These are phyloP conservation scores for Mycena sp. DNA, from an alignment of 1,284 basidiomycete species.

Conservation along the genomic window DNA sequence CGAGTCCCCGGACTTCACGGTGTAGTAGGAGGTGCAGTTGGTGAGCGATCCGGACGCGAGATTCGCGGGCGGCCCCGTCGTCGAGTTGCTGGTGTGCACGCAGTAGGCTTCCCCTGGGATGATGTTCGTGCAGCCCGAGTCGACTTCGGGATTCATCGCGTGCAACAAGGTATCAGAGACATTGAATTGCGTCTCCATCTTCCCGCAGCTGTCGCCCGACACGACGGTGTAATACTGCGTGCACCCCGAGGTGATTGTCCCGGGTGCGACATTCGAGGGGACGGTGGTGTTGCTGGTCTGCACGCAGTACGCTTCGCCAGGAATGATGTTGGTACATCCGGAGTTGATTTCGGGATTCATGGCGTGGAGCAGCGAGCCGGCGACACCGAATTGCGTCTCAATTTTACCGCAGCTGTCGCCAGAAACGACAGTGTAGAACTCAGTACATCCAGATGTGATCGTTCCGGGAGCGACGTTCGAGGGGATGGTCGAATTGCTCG, in stretches of 20 bases:
- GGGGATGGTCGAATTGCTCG: too few relatives aligned
- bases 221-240: conserved; percentile 11
- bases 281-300: conserved; percentile 15
- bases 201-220: not conserved
- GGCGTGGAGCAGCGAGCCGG: conserved; percentile 15
- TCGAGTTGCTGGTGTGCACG: not conserved
- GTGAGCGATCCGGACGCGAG: conserved; percentile 28
- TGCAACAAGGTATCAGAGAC: not conserved
- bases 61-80: conserved; percentile 21
- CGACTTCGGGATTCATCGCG: not conserved
- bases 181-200: not conserved
- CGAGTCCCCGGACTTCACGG: conserved; percentile 25
- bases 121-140: not conserved
- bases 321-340: conserved; percentile 13
- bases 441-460: too few relatives aligned
- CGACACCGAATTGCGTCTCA: too few relatives aligned
- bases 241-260: conserved; percentile 1
- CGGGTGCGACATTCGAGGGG: conserved; percentile 11
- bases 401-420: too few relatives aligned
- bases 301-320: conserved; percentile 26
- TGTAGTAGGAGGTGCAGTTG: conserved; percentile 31
- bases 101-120: not conserved
- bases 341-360: conserved; percentile 29
- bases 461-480: too few relatives aligned
- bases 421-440: too few relatives aligned